phyloP scores from a whole-genome alignment of 768 basidiomycete genomes.

The Butyriboletus loyo region DNA sequence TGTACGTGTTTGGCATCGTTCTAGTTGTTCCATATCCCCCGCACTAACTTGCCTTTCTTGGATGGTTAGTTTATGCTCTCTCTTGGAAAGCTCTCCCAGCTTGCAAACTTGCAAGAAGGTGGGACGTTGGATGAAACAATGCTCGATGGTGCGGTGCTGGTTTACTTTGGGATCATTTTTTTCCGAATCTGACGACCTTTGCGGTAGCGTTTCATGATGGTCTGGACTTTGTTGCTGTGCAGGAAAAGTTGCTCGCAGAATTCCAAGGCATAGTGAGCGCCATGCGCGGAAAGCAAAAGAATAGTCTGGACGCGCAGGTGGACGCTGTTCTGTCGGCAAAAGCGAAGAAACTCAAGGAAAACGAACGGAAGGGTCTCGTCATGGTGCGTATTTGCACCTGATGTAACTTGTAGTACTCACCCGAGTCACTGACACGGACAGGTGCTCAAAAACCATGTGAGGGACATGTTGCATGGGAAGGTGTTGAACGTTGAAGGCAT shows the following conservation, averaged over 20 bases:
- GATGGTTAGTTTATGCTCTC: conserved; percentile 76
- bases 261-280: conserved; percentile 50
- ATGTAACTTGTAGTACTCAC: background rate
- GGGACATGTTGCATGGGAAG: conserved; percentile 69
- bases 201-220: conserved; percentile 77
- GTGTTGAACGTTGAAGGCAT: conserved; percentile 75
- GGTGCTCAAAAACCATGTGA: conserved; percentile 70
- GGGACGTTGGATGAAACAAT: conserved; percentile 44
- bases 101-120: conserved; percentile 57
- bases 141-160: conserved; percentile 49
- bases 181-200: conserved; percentile 4
- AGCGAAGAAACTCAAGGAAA: conserved; percentile 40
- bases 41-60: conserved; percentile 6
- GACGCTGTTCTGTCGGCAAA: conserved; percentile 58
- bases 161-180: background rate
- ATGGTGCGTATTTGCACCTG: conserved; percentile 21
- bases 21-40: background rate
- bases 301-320: conserved; percentile 65
- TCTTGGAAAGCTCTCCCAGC: conserved; percentile 81
- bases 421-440: conserved; percentile 21
- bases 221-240: conserved; percentile 85
- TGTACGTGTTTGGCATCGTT: conserved; percentile 42
- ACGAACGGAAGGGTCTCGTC: conserved; percentile 50
- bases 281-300: conserved; percentile 53
- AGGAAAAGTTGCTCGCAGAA: conserved; percentile 62